Percentiles rank a stretch among this genome's conserved stretches.
These are phyloP conservation scores for Cadophora sp. DNA, from an alignment of 2,329 filamentous ascomycete genomes.

Conservation along the genomic window DNA sequence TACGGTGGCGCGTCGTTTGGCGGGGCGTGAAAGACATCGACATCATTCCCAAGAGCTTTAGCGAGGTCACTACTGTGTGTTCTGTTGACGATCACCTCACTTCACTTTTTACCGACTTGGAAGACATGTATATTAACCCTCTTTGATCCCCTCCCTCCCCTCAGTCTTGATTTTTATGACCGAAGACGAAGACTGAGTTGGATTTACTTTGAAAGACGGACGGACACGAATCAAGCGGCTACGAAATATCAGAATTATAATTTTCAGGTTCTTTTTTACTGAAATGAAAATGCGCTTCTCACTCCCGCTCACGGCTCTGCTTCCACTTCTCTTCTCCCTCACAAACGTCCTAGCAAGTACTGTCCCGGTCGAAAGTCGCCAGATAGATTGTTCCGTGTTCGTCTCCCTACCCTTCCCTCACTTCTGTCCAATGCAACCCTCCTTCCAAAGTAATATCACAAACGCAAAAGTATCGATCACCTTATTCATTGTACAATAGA, in stretches of 20 bases:
- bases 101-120: neutral
- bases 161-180: too few relatives aligned
- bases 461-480: too few relatives aligned
- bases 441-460: too few relatives aligned
- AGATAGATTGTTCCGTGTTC: neutral
- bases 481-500: neutral
- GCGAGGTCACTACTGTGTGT: too few relatives aligned
- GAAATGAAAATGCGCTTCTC: neutral
- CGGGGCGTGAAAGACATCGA: neutral
- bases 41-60: constrained; percentile 2
- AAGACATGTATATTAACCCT: too few relatives aligned
- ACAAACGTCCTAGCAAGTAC: neutral
- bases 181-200: too few relatives aligned
- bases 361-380: neutral
- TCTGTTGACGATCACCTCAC: constrained; percentile 7
- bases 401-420: neutral
- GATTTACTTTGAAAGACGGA: too few relatives aligned
- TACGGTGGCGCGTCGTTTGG: constrained; percentile 1
- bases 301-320: neutral
- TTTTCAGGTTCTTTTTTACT: too few relatives aligned
- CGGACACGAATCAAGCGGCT: too few relatives aligned
- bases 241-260: too few relatives aligned
- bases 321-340: neutral
- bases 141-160: too few relatives aligned
- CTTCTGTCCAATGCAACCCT: too few relatives aligned